Percentiles rank a stretch among this genome's conserved stretches.
Conservation (phyloP, 2,329 filamentous ascomycete genomes). For the Colletotrichum eleusines region DNA sequence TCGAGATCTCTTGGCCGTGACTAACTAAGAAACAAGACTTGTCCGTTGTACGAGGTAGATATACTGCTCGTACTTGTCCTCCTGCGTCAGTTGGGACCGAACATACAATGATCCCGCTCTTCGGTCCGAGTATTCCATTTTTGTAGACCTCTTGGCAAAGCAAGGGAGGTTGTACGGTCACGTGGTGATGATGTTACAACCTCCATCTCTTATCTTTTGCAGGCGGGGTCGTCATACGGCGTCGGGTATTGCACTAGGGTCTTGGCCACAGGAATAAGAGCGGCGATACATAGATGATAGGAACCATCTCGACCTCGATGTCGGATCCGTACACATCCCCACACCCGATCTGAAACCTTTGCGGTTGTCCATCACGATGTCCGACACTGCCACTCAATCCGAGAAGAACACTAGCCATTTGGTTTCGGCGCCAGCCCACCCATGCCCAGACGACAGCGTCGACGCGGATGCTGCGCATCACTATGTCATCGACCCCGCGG, state of each 20-base stretch:
- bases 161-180: too few relatives aligned
- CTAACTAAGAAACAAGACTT: too few relatives aligned
- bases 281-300: background rate
- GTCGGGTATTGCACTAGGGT: background rate
- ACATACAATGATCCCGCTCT: too few relatives aligned
- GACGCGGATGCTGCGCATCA: constrained; percentile 42
- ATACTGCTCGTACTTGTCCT: too few relatives aligned
- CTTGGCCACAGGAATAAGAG: background rate
- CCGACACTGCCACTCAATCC: constrained; percentile 1
- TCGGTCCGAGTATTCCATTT: too few relatives aligned
- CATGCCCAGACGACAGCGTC: background rate
- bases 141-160: too few relatives aligned
- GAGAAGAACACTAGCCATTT: constrained; percentile 7
- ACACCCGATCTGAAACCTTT: background rate
- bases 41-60: too few relatives aligned
- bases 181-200: too few relatives aligned
- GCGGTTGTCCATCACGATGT: constrained; percentile 2
- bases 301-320: background rate
- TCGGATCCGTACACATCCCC: too few relatives aligned
- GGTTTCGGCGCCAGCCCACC: background rate
- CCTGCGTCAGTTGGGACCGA: too few relatives aligned
- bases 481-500: constrained; percentile 41
- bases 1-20: too few relatives aligned
- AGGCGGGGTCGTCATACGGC: background rate
- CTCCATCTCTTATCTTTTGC: constrained; percentile 3